Evolutionary conservation across 1,284 basidiomycete species (phyloP).

Genomic region (Cryptococcus depauperatus): DNA sequence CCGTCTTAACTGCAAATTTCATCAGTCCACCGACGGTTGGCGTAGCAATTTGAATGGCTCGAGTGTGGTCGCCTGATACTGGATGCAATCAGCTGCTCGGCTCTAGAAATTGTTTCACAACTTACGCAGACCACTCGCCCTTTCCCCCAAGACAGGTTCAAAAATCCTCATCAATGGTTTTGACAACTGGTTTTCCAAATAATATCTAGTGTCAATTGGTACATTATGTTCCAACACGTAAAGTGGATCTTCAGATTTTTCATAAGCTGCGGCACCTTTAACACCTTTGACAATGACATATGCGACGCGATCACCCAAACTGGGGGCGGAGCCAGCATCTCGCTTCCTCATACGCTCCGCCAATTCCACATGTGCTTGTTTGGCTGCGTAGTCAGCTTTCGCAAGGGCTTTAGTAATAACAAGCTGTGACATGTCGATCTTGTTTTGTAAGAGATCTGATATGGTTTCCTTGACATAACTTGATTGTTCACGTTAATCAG

Average conservation of each 20-base stretch:
- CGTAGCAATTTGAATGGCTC: slow-evolving; percentile 87
- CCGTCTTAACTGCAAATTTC: slow-evolving; percentile 92
- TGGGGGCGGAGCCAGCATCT: slow-evolving; percentile 89
- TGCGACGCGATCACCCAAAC: slow-evolving; percentile 88
- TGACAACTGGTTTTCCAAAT: slow-evolving; percentile 90
- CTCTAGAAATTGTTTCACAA: slow-evolving; percentile 10
- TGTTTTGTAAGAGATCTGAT: slow-evolving; percentile 86
- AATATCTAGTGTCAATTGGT: slow-evolving; percentile 93
- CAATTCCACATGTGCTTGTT: slow-evolving; percentile 90
- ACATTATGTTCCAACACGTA: slow-evolving; percentile 94
- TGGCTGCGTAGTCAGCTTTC: slow-evolving; percentile 57
- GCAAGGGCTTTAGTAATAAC: slow-evolving; percentile 94
- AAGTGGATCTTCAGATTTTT: slow-evolving; percentile 92
- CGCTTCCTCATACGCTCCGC: slow-evolving; percentile 90
- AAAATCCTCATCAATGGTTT: slow-evolving; percentile 94
- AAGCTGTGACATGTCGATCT: slow-evolving; percentile 92
- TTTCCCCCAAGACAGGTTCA: slow-evolving; percentile 91
- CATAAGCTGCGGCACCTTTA: slow-evolving; percentile 94
- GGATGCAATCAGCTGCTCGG: slow-evolving; percentile 1
- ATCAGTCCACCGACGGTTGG: slow-evolving; percentile 89
- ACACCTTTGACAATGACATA: slow-evolving; percentile 95
- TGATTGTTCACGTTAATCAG: slow-evolving; percentile 6
- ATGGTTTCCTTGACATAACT: slow-evolving; percentile 90
- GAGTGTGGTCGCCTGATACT: slow-evolving; percentile 91
- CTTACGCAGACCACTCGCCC: slow-evolving; percentile 71